These are phyloP conservation scores for Paulownia fortunei DNA, from an alignment of 257 asterid species.

Conservation along the genomic window DNA sequence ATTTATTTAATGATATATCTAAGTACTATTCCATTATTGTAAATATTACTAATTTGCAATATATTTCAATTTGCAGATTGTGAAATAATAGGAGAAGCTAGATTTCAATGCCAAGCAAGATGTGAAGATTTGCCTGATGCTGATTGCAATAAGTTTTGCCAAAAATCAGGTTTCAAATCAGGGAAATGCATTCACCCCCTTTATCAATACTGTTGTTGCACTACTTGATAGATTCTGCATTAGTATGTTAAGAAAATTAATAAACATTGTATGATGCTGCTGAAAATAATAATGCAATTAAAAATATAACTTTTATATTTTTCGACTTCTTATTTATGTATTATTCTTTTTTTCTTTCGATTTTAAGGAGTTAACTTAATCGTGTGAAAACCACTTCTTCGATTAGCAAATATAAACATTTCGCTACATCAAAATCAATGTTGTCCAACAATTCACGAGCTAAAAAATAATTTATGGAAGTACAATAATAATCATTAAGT, in stretches of 20 bases:
- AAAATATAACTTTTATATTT: background rate
- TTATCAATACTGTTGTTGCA: conserved; percentile 45
- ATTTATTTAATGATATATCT: background rate
- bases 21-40: background rate
- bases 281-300: background rate
- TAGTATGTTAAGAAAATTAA: background rate
- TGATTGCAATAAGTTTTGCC: conserved; percentile 39
- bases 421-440: too few relatives aligned
- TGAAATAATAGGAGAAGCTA: conserved; percentile 6
- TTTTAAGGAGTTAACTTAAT: too few relatives aligned
- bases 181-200: conserved; percentile 45
- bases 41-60: too few relatives aligned
- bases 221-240: background rate
- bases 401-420: too few relatives aligned
- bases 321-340: background rate
- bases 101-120: conserved; percentile 32
- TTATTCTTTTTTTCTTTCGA: background rate
- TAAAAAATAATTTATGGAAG: too few relatives aligned
- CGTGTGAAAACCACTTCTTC: too few relatives aligned
- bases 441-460: too few relatives aligned
- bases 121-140: conserved; percentile 31
- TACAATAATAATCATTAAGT: too few relatives aligned
- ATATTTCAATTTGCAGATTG: conserved; percentile 24
- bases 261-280: background rate
- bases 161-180: conserved; percentile 29